Evolutionary conservation across 148 eudicot genomes (phyloP), one percentile per base, ranked within the genome.

Genomic region (Drosera capensis): DNA sequence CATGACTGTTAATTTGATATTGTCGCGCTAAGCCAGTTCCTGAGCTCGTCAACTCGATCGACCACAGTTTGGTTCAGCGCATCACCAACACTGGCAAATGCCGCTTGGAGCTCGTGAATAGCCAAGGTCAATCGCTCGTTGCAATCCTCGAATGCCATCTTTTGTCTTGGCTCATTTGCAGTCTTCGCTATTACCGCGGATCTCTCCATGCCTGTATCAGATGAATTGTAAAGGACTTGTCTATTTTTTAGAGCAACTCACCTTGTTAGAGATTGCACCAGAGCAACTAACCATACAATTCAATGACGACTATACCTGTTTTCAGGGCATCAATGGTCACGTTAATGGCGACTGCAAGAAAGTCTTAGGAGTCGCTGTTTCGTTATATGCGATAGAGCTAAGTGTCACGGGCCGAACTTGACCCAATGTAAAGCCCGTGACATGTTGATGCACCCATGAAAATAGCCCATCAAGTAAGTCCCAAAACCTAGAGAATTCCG

Each of bases 11-110:
- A 71, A 20, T 65, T 64, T 0, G 86, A 48, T 0, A 68, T 17
- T 0, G 77, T 65, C 1, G 83, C 80, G 28, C 82, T 72, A 2
- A 85, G 9, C 86, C 86, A 80, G 59, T 78, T 85, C 30, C 52
- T 53, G 11, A 85, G 64, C 25, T 85, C 86, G 1, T 23, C 25
- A 0, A 55, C 62, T 29, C 70, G 43, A 0, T 62, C 72, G 0
- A 15, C 43, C 24, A 1, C 17, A 1, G 21, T 15, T 3, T 37
- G 8, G 12, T 7, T 2, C 15, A 9, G 23, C 1, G 62, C 5
- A 2, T 41, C 20, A 0, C 3, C 37, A 3, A 23, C 18, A 3
- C 25, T 8, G 2, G 42, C 62, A n/a, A 63, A 34, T 0, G 73
- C 62, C 0, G 49, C 43, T 12, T 70, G 58, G 8, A 80, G 62